Evolutionary conservation across 2,329 filamentous ascomycete species (phyloP).

Genomic region (Tolypocladium paradoxum): DNA sequence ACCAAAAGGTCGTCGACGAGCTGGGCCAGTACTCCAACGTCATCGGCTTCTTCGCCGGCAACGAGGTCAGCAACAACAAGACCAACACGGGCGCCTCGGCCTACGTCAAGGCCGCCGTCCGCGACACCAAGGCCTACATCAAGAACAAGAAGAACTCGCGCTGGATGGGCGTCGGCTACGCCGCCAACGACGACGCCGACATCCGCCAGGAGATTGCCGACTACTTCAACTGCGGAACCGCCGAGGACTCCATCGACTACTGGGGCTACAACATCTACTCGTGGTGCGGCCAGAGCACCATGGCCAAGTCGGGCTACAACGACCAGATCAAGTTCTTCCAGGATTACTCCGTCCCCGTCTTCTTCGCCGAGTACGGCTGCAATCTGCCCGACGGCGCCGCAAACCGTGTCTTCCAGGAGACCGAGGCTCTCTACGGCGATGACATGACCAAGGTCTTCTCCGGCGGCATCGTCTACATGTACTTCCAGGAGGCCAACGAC

Average conservation of each 20-base stretch:
- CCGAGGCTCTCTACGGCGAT: slow-evolving; percentile 64
- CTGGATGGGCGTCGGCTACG: slow-evolving; percentile 82
- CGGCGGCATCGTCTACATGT: slow-evolving; percentile 98
- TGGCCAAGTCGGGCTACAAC: slow-evolving; percentile 66
- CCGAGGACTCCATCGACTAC: slow-evolving; percentile 70
- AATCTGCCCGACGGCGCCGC: slow-evolving; percentile 52
- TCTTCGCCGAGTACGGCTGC: slow-evolving; percentile 99
- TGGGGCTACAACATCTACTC: slow-evolving; percentile 99
- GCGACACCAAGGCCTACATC: slow-evolving; percentile 94
- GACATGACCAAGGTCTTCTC: slow-evolving; percentile 84
- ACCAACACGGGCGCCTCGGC: slow-evolving; percentile 87
- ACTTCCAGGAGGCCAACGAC: slow-evolving; percentile 82
- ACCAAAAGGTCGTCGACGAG: slow-evolving; percentile 73
- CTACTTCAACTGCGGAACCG: slow-evolving; percentile 84
- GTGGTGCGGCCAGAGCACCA: slow-evolving; percentile 85
- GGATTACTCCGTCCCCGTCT: slow-evolving; percentile 84
- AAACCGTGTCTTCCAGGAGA: slow-evolving; percentile 76
- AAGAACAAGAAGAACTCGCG: slow-evolving; percentile 69
- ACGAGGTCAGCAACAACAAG: slow-evolving; percentile 84
- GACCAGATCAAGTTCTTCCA: slow-evolving; percentile 77
- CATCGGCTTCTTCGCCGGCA: slow-evolving; percentile 96
- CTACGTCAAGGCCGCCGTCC: slow-evolving; percentile 95
- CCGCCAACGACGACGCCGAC: slow-evolving; percentile 80
- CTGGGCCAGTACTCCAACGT: slow-evolving; percentile 79
- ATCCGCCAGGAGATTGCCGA: slow-evolving; percentile 75